Conservation (phyloP, 139 green algal species). For the Desmodesmus armatus region DNA sequence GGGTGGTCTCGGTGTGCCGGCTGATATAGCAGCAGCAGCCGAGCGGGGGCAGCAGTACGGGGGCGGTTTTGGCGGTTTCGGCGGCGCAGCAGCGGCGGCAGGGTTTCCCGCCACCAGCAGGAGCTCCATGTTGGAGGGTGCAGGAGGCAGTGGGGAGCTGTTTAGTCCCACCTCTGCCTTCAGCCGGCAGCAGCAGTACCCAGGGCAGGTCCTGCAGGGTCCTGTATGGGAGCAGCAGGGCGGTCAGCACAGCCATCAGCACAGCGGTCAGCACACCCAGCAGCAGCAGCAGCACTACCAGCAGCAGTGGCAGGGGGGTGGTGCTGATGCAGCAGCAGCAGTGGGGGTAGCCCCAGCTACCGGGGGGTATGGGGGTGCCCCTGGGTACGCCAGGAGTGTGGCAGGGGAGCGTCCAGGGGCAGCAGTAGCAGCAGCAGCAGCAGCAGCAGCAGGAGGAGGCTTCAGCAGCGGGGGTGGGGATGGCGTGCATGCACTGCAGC, state of each 20-base stretch:
- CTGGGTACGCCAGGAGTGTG: too few relatives aligned
- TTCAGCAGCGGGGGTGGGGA: background rate
- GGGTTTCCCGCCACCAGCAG: background rate
- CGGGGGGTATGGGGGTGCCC: background rate
- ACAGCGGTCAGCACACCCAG: background rate
- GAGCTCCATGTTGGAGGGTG: background rate
- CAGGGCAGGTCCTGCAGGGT: background rate
- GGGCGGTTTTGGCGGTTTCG: too few relatives aligned
- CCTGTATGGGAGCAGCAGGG: background rate
- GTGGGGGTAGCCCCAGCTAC: background rate
- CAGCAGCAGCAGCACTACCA: background rate
- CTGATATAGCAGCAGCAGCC: too few relatives aligned
- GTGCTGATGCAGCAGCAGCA: background rate
- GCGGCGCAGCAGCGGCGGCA: background rate
- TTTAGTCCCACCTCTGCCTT: too few relatives aligned
- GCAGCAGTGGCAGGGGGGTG: background rate
- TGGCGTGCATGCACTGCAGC: background rate
- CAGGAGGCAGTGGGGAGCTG: background rate
- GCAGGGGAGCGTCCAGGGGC: background rate
- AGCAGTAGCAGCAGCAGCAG: constrained; percentile 2
- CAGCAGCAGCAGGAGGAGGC: background rate
- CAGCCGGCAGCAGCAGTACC: background rate
- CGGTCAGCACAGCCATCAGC: constrained; percentile 9
- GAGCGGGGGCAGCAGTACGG: too few relatives aligned
- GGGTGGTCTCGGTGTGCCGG: too few relatives aligned